Base-by-base conservation (phyloP, 345 rosid species). In the Cardiospermum halicacabum region DNA sequence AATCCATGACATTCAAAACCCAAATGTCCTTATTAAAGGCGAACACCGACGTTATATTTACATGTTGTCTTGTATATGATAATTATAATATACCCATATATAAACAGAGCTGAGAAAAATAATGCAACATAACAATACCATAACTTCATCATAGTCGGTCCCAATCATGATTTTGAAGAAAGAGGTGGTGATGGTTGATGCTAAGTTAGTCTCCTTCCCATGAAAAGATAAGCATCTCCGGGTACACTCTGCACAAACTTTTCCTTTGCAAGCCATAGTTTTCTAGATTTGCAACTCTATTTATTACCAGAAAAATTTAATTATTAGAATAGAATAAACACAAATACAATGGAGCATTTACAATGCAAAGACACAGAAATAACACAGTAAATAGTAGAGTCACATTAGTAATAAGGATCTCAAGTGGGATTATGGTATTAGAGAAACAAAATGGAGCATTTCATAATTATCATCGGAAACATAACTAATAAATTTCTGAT, bases 131-230 rank as follows among this genome's bases (percentile, higher is more conserved):
- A 7, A 54, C 32, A 74, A 21, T 73, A 81, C 85, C 82, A 81
- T 27, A 42, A 48, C 49, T 55, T 73, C 39, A 39, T 67, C 25
- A 55, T 26, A 81, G 28, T 24, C 53, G 26, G 32, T 43, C 13
- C 76, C 74, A 27, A 73, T 66, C 78, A 81, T 75, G 54, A 81
- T 67, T 61, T 78, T 78, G 68, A 81, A 77, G 61, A 81, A 81
- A 34, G 79, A 77, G 47, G 57, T 26, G 13, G 74, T 34, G 4
- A 31, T 13, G n/a, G n/a, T n/a, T 55, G 75, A 36, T 8, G 63
- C 56, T 39, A 55, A 31, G 3, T 22, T 63, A 55, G 25, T 63
- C 60, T 36, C 39, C 22, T 32, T 56, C 67, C 45, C 11, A 28
- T 69, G 81, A 31, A 68, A 15, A 53, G 60, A 16, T n/a, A 60